phyloP scores from a whole-genome alignment of 148 eudicot species.

The Euryodendron excelsum region DNA sequence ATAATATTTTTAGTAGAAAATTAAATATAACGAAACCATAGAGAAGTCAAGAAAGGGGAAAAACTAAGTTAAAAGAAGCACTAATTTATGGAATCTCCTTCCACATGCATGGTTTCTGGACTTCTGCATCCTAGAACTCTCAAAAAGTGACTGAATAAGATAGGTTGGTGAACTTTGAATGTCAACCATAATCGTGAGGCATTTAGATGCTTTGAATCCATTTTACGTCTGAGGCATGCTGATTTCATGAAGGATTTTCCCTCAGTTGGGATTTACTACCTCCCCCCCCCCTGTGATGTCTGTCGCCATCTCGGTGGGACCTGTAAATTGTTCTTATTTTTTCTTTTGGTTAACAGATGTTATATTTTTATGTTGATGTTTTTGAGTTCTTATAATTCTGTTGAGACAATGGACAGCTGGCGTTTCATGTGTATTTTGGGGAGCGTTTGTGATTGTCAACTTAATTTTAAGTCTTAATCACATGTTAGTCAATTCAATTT shows the following conservation, averaged over 20 bases:
- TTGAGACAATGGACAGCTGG: neutral
- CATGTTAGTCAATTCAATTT: neutral
- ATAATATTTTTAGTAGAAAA: no score
- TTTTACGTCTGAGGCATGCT: no score
- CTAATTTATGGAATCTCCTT: no score
- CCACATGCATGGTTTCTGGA: no score
- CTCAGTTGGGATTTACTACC: neutral
- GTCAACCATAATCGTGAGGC: no score
- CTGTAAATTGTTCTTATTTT: neutral
- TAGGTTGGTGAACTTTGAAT: no score
- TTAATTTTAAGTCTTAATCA: neutral
- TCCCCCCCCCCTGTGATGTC: neutral
- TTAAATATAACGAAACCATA: no score
- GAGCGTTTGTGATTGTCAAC: neutral
- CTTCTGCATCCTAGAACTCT: no score
- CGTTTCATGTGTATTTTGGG: neutral
- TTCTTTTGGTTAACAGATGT: neutral
- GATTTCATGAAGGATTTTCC: neutral
- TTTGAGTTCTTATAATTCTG: neutral
- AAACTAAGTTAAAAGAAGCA: no score
- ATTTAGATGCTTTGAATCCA: no score
- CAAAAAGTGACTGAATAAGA: no score
- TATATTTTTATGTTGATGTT: neutral
- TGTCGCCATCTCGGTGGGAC: neutral
- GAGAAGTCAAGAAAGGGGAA: no score